These are phyloP conservation scores for Endocalyx cinctus DNA, from an alignment of 2,329 filamentous ascomycete species.

Conservation along the genomic window DNA sequence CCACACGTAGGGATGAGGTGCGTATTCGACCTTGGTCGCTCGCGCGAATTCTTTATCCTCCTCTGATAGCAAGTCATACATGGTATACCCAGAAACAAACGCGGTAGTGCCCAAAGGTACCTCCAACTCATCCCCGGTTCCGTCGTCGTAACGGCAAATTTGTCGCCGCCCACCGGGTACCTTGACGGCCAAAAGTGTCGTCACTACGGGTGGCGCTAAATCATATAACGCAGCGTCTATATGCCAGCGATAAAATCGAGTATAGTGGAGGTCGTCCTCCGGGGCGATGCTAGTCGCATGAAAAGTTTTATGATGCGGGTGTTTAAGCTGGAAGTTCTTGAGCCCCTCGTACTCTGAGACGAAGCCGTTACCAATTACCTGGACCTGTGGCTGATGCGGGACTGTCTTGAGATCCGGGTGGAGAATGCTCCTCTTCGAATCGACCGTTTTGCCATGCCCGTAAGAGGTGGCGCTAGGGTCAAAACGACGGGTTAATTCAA, in stretches of 20 bases:
- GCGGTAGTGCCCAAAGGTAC: constrained; percentile 74
- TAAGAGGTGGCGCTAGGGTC: constrained; percentile 63
- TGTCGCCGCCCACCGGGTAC: constrained; percentile 64
- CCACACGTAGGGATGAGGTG: constrained; percentile 78
- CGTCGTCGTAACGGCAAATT: constrained; percentile 69
- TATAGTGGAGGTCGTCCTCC: constrained; percentile 44
- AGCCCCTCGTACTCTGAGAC: constrained; percentile 68
- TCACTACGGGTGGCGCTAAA: constrained; percentile 69
- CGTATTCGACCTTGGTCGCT: constrained; percentile 67
- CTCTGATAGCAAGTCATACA: constrained; percentile 63
- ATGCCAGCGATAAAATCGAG: constrained; percentile 71
- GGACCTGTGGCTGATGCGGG: constrained; percentile 73
- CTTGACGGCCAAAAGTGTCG: constrained; percentile 67
- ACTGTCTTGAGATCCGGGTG: constrained; percentile 79
- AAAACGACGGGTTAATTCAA: constrained; percentile 68
- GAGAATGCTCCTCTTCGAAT: constrained; percentile 59
- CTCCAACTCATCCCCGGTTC: constrained; percentile 57
- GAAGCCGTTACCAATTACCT: constrained; percentile 74
- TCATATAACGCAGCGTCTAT: constrained; percentile 75
- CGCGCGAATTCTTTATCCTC: constrained; percentile 64
- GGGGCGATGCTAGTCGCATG: constrained; percentile 60
- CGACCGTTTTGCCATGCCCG: constrained; percentile 72
- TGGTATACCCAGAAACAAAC: constrained; percentile 66
- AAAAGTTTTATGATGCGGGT: constrained; percentile 75
- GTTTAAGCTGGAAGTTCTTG: constrained; percentile 60